These are phyloP conservation scores for Parasarocladium wereldwijsianum DNA, from an alignment of 2,329 filamentous ascomycete genomes.

Conservation along the genomic window DNA sequence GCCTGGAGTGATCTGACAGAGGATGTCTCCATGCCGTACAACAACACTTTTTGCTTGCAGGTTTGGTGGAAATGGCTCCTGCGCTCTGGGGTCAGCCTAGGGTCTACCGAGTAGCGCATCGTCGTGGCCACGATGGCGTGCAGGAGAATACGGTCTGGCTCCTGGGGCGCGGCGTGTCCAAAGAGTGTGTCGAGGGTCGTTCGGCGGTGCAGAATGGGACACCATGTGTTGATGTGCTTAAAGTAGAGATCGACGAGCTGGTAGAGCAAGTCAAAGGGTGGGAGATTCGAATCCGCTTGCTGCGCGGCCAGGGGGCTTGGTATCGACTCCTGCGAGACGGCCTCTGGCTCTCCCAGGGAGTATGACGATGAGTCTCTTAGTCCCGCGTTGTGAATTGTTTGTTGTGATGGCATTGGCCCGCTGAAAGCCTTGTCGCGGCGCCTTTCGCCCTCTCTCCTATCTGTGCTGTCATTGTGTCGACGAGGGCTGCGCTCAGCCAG, in stretches of 20 bases:
- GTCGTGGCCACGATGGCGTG: slow-evolving; percentile 85
- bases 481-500: too few relatives aligned
- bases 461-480: too few relatives aligned
- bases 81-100: slow-evolving; percentile 56
- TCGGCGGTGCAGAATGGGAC: slow-evolving; percentile 76
- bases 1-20: slow-evolving; percentile 81
- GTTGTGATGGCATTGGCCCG: slow-evolving; percentile 31
- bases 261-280: slow-evolving; percentile 61
- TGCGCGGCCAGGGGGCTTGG: too few relatives aligned
- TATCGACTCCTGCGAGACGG: too few relatives aligned
- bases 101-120: slow-evolving; percentile 67
- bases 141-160: slow-evolving; percentile 68
- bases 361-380: too few relatives aligned
- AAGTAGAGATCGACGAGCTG: slow-evolving; percentile 63
- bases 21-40: slow-evolving; percentile 81
- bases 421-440: too few relatives aligned
- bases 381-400: too few relatives aligned
- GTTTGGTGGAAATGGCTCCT: slow-evolving; percentile 62
- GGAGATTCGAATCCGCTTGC: slow-evolving; percentile 32
- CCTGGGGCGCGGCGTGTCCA: slow-evolving; percentile 58
- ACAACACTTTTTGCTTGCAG: slow-evolving; percentile 72
- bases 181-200: slow-evolving; percentile 73
- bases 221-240: slow-evolving; percentile 71
- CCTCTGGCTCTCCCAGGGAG: too few relatives aligned
- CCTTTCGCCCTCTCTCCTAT: too few relatives aligned